phyloP scores from a whole-genome alignment of 2,329 filamentous ascomycete species.

The Zymoseptoria brevis region DNA sequence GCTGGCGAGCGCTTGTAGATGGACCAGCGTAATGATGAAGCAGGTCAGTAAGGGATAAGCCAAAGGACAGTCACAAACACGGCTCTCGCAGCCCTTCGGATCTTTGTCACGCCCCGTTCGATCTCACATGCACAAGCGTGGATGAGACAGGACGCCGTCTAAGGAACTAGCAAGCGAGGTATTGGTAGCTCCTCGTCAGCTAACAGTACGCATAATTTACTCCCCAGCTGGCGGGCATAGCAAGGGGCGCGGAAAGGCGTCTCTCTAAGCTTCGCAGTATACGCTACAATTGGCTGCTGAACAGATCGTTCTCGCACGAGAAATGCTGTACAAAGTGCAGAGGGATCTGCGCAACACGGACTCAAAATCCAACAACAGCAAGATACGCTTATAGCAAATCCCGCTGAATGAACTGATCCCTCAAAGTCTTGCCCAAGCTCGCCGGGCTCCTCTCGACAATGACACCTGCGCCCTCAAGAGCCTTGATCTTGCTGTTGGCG shows the following conservation, averaged over 20 bases:
- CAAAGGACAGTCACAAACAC: neutral
- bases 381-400: conserved; percentile 68
- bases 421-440: conserved; percentile 82
- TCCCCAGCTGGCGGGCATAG: neutral
- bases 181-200: no score
- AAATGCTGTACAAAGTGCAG: neutral
- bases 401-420: conserved; percentile 90
- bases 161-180: no score
- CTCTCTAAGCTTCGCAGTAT: neutral
- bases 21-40: neutral
- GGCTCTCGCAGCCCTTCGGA: neutral
- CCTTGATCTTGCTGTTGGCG: conserved; percentile 95
- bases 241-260: neutral
- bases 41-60: neutral
- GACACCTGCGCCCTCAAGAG: conserved; percentile 86
- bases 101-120: no score
- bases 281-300: neutral
- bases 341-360: neutral
- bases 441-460: conserved; percentile 94
- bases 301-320: neutral
- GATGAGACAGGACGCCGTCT: no score
- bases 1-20: neutral
- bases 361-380: neutral
- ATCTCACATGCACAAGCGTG: no score
- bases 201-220: neutral